A percentile compares a stretch with the other conserved stretches of the same genome.
phyloP scores from a whole-genome alignment of 371 early-diverging fungal genomes.

The Vairimorpha apis region DNA sequence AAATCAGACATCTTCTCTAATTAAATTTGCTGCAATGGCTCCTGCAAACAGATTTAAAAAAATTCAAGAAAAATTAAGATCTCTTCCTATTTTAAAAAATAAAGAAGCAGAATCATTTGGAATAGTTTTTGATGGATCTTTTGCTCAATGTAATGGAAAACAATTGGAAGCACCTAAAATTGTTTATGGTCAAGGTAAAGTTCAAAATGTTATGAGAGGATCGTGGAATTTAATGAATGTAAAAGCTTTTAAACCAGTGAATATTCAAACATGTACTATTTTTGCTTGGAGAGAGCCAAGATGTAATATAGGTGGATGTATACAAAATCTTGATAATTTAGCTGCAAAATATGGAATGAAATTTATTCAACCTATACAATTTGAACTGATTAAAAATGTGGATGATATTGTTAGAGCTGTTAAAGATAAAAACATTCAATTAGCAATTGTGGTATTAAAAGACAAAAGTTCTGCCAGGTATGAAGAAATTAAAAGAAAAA shows the following conservation, averaged over 20 bases:
- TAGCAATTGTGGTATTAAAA: constrained; percentile 41
- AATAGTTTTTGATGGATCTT: constrained; percentile 31
- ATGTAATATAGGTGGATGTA: neutral
- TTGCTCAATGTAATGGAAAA: constrained; percentile 33
- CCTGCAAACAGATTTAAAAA: constrained; percentile 40
- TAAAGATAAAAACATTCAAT: neutral
- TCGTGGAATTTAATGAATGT: constrained; percentile 46
- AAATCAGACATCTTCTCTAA: constrained; percentile 38
- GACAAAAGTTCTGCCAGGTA: constrained; percentile 64
- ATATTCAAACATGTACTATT: constrained; percentile 37
- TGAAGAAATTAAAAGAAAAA: constrained; percentile 80
- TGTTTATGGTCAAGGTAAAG: constrained; percentile 6
- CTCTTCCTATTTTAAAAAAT: constrained; percentile 30
- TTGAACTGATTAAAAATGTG: neutral
- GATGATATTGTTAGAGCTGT: constrained; percentile 11
- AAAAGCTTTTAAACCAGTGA: constrained; percentile 23
- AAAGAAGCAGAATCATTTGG: constrained; percentile 19
- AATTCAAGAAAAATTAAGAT: constrained; percentile 26
- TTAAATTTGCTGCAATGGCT: constrained; percentile 41
- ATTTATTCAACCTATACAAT: constrained; percentile 2
- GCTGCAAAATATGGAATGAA: constrained; percentile 23
- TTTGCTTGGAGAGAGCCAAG: constrained; percentile 5
- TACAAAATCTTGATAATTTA: neutral
- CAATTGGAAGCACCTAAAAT: constrained; percentile 41
- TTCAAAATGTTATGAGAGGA: constrained; percentile 23